These are phyloP conservation scores for Carpinus fangiana DNA, from an alignment of 306 rosid genomes.

Conservation along the genomic window DNA sequence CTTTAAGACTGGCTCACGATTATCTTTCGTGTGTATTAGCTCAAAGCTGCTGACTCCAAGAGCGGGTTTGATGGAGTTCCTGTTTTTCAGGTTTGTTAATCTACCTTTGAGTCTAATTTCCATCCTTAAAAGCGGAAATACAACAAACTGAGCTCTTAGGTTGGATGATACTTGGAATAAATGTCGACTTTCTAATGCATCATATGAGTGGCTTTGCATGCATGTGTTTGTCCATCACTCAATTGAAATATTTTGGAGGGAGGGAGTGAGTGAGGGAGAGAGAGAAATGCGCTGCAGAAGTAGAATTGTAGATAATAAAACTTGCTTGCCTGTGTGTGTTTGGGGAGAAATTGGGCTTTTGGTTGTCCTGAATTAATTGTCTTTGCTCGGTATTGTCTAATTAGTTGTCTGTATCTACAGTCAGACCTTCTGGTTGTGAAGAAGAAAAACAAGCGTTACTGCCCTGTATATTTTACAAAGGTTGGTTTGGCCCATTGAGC, in stretches of 20 bases:
- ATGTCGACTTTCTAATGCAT: not conserved
- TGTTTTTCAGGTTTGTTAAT: slow-evolving; percentile 74
- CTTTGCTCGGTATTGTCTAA: slow-evolving; percentile 19
- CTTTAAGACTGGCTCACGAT: slow-evolving; percentile 21
- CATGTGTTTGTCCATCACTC: not conserved
- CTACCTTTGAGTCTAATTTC: slow-evolving; percentile 20
- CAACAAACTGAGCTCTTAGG: not conserved
- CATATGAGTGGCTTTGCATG: not conserved
- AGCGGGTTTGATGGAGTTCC: slow-evolving; percentile 94
- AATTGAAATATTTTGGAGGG: not conserved
- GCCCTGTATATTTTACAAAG: slow-evolving; percentile 90
- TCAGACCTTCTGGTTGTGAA: slow-evolving; percentile 89
- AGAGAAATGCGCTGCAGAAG: not conserved
- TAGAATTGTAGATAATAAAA: not conserved
- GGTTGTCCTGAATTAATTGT: not conserved
- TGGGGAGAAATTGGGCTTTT: not conserved
- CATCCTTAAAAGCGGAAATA: slow-evolving; percentile 5
- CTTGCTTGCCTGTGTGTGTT: not conserved
- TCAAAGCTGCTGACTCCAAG: slow-evolving; percentile 50
- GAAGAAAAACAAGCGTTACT: slow-evolving; percentile 89
- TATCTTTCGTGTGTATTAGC: slow-evolving; percentile 43
- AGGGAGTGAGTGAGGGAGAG: not conserved
- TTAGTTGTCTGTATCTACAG: slow-evolving; percentile 45
- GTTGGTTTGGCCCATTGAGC: slow-evolving; percentile 47
- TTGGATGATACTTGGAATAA: not conserved